Base-by-base conservation (phyloP, 140 eudicot species). In the Cichorium intybus region DNA sequence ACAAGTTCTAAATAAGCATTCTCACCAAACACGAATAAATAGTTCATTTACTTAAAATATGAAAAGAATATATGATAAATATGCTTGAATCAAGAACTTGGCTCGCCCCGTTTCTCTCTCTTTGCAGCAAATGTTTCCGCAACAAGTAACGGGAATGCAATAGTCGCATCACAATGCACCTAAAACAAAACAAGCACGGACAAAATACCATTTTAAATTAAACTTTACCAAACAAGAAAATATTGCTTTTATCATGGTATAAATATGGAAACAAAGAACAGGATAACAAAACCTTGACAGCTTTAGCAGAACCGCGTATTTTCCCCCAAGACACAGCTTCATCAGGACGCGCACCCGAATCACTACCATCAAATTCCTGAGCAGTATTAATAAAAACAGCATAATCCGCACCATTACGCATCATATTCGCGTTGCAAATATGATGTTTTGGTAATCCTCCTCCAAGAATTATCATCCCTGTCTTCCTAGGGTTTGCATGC, bases 271-370 rank as follows among this genome's bases (percentile, higher is more conserved):
- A 64, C 5, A 5, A 29, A 56, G 15, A 34, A 10, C 20, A 66
- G 43, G 68, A 28, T 45, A 20, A 63, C 12, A 67, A 27, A 49
- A 89, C 99, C 99, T 93, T 93, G 14, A 93, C 94, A 7, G 95
- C 77, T 82, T 88, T 85, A 2, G 99, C 99, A 57, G 95, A 85
- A 54, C 80, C 80, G 5, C 94, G 85, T 68, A 93, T 85, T 66
- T 88, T 88, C n/a, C 97, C 99, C 99, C 99, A 93, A 5, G 99
- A 93, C 8, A 93, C 89, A 28, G 95, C 99, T 90, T 93, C 99
- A 75, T 93, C 99, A 10, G 95, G 99, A 28, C 86, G 85, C 24
- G 99, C 95, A 73, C 99, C 99, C 3, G 98, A 92, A 60, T 92
- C 98, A 75, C 95, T 88, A 48, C 98, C 98, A 71, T 92, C 98